Conservation (phyloP, 2,329 filamentous ascomycete genomes). For the Pseudogymnoascus sp. region DNA sequence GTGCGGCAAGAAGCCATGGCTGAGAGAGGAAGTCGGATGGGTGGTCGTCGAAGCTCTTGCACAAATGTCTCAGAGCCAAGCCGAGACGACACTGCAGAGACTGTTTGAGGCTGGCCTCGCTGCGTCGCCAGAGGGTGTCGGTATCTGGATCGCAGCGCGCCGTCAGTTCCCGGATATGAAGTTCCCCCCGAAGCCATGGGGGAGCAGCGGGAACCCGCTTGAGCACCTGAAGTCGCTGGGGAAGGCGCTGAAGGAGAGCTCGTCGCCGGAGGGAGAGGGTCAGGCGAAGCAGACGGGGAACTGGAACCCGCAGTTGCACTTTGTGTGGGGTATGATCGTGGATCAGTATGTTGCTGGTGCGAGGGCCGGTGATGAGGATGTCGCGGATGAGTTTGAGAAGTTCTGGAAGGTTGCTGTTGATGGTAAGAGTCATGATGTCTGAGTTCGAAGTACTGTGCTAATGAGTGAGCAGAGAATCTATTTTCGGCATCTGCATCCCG, state of each 20-base stretch:
- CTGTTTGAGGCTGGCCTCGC: conserved; percentile 57
- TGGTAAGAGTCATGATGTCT: conserved; percentile 43
- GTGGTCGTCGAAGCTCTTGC: conserved; percentile 66
- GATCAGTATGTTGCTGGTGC: conserved; percentile 36
- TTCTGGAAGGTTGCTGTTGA: conserved; percentile 87
- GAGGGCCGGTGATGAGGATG: conserved; percentile 23
- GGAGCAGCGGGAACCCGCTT: conserved; percentile 58
- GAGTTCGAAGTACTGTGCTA: conserved; percentile 7
- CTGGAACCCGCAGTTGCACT: conserved; percentile 74
- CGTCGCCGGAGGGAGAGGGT: conserved; percentile 39
- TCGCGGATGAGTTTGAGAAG: conserved; percentile 47
- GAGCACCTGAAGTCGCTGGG: conserved; percentile 61
- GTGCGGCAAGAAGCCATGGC: conserved; percentile 75
- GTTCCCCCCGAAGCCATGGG: conserved; percentile 63
- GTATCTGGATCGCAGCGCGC: conserved; percentile 70
- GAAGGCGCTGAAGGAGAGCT: conserved; percentile 70
- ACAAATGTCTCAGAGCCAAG: conserved; percentile 47
- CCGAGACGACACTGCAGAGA: conserved; percentile 52
- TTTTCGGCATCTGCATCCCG: conserved; percentile 76
- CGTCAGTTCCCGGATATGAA: conserved; percentile 55
- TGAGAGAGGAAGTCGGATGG: conserved; percentile 79
- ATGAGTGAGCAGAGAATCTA: conserved; percentile 53
- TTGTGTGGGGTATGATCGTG: conserved; percentile 80
- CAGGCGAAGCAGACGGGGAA: conserved; percentile 48
- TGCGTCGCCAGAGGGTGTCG: conserved; percentile 79